Evolutionary conservation across 495 filamentous ascomycete species (phyloP).

Genomic region (Cryomyces minteri): DNA sequence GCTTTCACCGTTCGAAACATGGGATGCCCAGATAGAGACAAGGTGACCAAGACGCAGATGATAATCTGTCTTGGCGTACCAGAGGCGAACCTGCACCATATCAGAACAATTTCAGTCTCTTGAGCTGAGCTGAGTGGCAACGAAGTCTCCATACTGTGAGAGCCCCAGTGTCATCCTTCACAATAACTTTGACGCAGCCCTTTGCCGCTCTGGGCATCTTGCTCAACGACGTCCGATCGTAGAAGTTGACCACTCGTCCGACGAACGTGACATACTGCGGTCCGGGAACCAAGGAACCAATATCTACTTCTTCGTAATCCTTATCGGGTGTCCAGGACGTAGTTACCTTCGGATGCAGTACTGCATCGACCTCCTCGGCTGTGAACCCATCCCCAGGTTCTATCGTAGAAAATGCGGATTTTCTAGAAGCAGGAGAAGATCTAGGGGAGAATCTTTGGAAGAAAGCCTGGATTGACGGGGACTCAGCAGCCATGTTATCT

Average conservation of each 20-base stretch:
- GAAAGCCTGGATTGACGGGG: conserved; percentile 7
- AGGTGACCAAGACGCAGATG: conserved; percentile 18
- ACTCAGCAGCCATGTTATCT: neutral
- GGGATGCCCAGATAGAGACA: conserved; percentile 19
- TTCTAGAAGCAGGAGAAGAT: neutral
- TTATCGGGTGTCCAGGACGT: conserved; percentile 34
- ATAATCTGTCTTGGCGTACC: conserved; percentile 17
- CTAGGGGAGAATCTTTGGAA: conserved; percentile 2
- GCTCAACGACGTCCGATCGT: conserved; percentile 17
- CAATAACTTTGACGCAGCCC: conserved; percentile 33
- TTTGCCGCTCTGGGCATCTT: conserved; percentile 22
- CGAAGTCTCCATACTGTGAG: conserved; percentile 25
- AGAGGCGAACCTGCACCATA: conserved; percentile 14
- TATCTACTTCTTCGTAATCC: conserved; percentile 30
- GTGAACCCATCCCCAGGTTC: conserved; percentile 32
- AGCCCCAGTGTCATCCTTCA: conserved; percentile 39
- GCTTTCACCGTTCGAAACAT: conserved; percentile 17
- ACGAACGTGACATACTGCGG: conserved; percentile 30
- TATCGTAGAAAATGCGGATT: neutral
- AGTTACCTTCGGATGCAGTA: conserved; percentile 20
- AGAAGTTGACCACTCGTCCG: conserved; percentile 42
- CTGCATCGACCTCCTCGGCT: conserved; percentile 23
- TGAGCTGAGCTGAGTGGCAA: neutral
- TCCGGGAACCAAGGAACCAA: conserved; percentile 32
- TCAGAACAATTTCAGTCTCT: too few species aligned